A percentile compares a stretch with the other conserved stretches of the same genome.
phyloP scores from a whole-genome alignment of 2,329 filamentous ascomycete genomes.

The Microcera coccophila region DNA sequence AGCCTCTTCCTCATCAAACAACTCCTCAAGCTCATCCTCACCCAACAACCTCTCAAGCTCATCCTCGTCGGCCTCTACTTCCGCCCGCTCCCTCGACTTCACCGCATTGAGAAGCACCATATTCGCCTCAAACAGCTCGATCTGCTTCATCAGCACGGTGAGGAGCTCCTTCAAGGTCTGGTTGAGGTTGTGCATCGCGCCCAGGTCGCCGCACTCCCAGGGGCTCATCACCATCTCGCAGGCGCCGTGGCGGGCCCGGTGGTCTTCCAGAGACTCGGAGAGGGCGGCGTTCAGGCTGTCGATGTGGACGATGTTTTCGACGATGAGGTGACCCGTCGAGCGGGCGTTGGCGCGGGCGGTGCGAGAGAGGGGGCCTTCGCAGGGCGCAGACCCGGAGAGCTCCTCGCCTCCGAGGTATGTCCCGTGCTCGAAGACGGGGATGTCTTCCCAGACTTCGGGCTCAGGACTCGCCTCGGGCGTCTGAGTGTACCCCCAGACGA shows the following conservation, averaged over 20 bases:
- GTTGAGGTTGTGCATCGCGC: slow-evolving; percentile 2
- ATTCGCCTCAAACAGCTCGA: slow-evolving; percentile 4
- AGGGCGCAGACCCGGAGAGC: neutral
- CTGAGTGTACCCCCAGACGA: neutral
- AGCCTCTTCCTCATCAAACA: too few relatives aligned
- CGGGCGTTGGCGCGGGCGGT: neutral
- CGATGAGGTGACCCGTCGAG: neutral
- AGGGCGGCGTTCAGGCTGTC: neutral
- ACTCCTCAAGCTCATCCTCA: too few relatives aligned
- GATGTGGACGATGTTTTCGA: neutral
- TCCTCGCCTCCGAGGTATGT: neutral
- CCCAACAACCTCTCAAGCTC: too few relatives aligned
- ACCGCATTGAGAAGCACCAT: neutral
- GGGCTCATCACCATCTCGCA: slow-evolving; percentile 16
- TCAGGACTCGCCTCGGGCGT: neutral
- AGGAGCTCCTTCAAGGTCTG: neutral
- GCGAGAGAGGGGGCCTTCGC: neutral
- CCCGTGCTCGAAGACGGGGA: neutral
- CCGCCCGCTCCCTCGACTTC: too few relatives aligned
- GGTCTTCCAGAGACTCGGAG: neutral
- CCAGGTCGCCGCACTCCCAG: slow-evolving; percentile 11
- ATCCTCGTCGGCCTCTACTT: too few relatives aligned
- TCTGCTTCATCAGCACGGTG: slow-evolving; percentile 2
- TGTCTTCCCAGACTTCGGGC: neutral
- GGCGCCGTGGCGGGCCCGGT: slow-evolving; percentile 8